Base-by-base conservation (phyloP, 768 basidiomycete species). In the Calocybe cyanea region DNA sequence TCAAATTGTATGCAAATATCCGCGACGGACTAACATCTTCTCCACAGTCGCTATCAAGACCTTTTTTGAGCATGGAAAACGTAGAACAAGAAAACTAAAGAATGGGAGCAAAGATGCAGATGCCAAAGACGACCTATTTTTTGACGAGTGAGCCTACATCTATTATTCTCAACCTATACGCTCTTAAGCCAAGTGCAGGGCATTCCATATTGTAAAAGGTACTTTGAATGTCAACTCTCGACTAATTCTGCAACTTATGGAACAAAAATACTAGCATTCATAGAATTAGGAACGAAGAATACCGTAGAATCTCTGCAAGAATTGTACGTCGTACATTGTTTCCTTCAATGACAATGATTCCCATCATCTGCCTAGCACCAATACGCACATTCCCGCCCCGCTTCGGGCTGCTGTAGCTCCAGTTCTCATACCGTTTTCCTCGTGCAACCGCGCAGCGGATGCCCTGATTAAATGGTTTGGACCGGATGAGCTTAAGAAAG, bases 281-380 rank as follows among this genome's bases (percentile, higher is more conserved):
- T 87, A 33, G 73, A 80, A 39, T 63, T 84, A 15, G 78, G 79
- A 5, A 81, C 80, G 0, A 65, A 70, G 36, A 83, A 87, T 58
- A 85, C 81, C 0, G 71, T 87, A 28, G 84, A 87, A 53, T 83
- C 81, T n/a, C 70, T 86, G 1, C 85, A 86, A 55, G 68, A 70
- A 14, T 85, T 85, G 79, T 80, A 49, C 39, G 75, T 60, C 14
- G n/a, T n/a, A n/a, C n/a, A 35, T 37, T 38, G n/a, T 5, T 28
- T 20, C 14, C 11, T 23, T 33, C 10, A n/a, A 19, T 11, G 7
- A 25, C 8, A 13, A 36, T 23, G 7, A 18, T 9, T 23, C 36
- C 35, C 10, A 38, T 40, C 19, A 45, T 9, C 35, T 15, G 13
- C 34, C 8, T 41, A 80, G 79, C 56, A 82, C 82, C 3, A 85